Percentiles rank a stretch among this genome's conserved stretches.
Conservation (phyloP, 306 rosid genomes). For the Prunus campanulata region DNA sequence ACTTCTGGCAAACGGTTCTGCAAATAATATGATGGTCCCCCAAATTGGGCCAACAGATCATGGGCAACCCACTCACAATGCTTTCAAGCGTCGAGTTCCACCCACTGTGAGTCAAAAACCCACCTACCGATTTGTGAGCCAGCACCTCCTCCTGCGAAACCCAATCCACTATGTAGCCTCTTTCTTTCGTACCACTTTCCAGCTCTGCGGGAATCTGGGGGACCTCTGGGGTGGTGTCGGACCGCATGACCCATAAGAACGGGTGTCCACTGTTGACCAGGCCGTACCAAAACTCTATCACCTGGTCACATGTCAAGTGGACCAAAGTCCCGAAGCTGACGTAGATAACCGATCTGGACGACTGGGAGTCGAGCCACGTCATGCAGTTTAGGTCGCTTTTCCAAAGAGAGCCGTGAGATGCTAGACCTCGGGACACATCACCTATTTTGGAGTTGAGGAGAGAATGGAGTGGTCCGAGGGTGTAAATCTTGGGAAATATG, state of each 20-base stretch:
- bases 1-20: conserved; percentile 22
- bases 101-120: conserved; percentile 11
- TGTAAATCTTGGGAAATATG: not conserved
- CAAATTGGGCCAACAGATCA: conserved; percentile 25
- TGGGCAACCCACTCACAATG: conserved; percentile 13
- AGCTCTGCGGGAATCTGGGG: conserved; percentile 4
- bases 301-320: not conserved
- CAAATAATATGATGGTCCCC: conserved; percentile 13
- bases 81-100: conserved; percentile 27
- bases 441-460: not conserved
- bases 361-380: conserved; percentile 11
- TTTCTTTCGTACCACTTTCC: conserved; percentile 12
- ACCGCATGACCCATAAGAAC: conserved; percentile 3
- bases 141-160: conserved; percentile 34
- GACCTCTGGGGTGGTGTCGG: not conserved
- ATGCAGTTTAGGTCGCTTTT: not conserved
- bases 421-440: not conserved
- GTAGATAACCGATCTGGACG: not conserved
- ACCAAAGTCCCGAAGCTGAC: conserved; percentile 15
- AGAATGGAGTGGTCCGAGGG: conserved; percentile 10
- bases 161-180: conserved; percentile 28
- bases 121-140: conserved; percentile 23
- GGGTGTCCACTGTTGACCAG: not conserved
- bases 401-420: not conserved
- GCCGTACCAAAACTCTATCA: conserved; percentile 22